These are phyloP conservation scores for Talaromyces sp. DNA, from an alignment of 2,329 filamentous ascomycete species.

Conservation along the genomic window DNA sequence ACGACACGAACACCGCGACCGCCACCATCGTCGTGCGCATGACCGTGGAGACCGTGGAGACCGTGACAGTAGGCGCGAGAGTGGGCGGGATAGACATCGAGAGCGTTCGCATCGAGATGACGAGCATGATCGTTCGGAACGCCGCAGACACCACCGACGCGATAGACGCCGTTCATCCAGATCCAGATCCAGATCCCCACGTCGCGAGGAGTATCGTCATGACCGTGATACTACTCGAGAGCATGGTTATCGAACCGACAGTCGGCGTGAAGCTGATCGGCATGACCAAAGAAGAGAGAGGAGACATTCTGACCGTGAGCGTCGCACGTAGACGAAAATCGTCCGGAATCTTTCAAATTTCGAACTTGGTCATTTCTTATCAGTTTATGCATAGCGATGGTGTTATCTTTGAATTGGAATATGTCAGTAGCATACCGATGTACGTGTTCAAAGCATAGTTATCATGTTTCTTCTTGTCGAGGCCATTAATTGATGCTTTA, in stretches of 20 bases:
- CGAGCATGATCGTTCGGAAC: neutral
- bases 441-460: neutral
- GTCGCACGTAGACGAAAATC: neutral
- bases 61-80: slow-evolving; percentile 1
- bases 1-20: slow-evolving; percentile 25
- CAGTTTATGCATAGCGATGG: slow-evolving; percentile 11
- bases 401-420: slow-evolving; percentile 2
- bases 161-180: slow-evolving; percentile 3
- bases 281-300: slow-evolving; percentile 15
- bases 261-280: neutral
- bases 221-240: slow-evolving; percentile 22
- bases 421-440: neutral
- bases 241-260: slow-evolving; percentile 2
- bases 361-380: neutral
- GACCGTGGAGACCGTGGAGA: slow-evolving; percentile 22
- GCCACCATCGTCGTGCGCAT: slow-evolving; percentile 25
- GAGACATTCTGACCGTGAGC: slow-evolving; percentile 18
- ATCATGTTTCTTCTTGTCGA: too few relatives aligned
- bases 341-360: neutral
- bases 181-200: slow-evolving; percentile 17
- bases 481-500: too few relatives aligned
- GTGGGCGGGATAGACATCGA: neutral
- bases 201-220: slow-evolving; percentile 24
- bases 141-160: slow-evolving; percentile 3
- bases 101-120: neutral